Conservation (phyloP, 371 early-diverging fungal genomes). For the Mucor plumbeus region DNA sequence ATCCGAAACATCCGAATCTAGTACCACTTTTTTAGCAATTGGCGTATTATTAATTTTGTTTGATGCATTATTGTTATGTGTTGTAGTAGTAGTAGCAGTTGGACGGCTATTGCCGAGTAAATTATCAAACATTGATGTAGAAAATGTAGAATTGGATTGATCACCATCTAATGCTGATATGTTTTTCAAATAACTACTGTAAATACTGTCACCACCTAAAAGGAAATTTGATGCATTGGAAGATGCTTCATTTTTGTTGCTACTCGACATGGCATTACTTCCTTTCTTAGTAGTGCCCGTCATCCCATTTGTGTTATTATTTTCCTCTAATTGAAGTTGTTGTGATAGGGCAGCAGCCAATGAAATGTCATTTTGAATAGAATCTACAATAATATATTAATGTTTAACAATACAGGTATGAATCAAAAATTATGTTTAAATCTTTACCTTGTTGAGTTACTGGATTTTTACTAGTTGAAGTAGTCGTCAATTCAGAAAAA, state of each 20-base stretch:
- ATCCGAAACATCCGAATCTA: slow-evolving; percentile 54
- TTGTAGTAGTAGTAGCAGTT: slow-evolving; percentile 5
- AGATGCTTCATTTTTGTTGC: neutral
- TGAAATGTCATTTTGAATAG: slow-evolving; percentile 33
- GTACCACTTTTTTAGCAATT: slow-evolving; percentile 31
- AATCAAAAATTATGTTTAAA: neutral
- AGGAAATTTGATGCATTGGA: neutral
- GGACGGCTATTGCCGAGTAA: slow-evolving; percentile 13
- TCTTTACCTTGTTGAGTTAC: slow-evolving; percentile 17
- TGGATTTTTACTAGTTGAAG: neutral
- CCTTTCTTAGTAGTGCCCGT: slow-evolving; percentile 11
- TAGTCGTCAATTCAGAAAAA: slow-evolving; percentile 37
- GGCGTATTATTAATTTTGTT: neutral
- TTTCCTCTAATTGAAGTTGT: slow-evolving; percentile 30
- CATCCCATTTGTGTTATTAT: slow-evolving; percentile 11
- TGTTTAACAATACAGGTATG: neutral
- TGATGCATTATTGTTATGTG: neutral
- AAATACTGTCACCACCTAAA: slow-evolving; percentile 42
- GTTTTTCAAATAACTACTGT: slow-evolving; percentile 38
- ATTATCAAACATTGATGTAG: slow-evolving; percentile 43
- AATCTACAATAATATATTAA: neutral
- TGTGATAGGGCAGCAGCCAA: slow-evolving; percentile 47
- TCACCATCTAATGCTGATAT: slow-evolving; percentile 14
- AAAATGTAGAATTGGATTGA: slow-evolving; percentile 8
- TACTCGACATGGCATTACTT: neutral